These are phyloP conservation scores for Gaultheria prostrata DNA, from an alignment of 148 eudicot genomes.

Conservation along the genomic window DNA sequence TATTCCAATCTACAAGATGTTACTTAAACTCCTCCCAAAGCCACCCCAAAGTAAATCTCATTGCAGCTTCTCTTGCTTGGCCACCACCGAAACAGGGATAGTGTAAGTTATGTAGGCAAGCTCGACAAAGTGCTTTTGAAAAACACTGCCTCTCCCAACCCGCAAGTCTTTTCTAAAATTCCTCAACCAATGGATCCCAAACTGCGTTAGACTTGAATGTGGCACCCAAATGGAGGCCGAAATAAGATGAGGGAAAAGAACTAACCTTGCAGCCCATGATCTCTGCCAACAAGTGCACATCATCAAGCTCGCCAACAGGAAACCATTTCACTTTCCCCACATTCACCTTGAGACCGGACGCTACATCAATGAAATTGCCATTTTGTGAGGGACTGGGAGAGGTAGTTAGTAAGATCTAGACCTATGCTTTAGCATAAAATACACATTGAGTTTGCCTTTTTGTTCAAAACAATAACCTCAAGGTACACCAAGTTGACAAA, in stretches of 20 bases:
- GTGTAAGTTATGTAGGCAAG: neutral
- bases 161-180: neutral
- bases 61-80: neutral
- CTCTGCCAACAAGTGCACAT: neutral
- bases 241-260: neutral
- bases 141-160: neutral
- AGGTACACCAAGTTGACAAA: too few species aligned
- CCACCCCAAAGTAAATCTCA: neutral
- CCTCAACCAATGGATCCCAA: neutral
- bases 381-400: neutral
- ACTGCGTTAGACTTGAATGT: too few species aligned
- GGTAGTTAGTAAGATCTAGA: neutral
- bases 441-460: too few species aligned
- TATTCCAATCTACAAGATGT: neutral
- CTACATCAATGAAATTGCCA: neutral
- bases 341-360: neutral
- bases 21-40: neutral
- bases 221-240: neutral
- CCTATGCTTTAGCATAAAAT: too few species aligned
- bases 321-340: neutral
- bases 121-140: neutral
- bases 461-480: too few species aligned
- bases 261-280: neutral
- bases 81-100: neutral
- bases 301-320: neutral